Evolutionary conservation across 441 rosid species (phyloP).

Genomic region (Macaranga tanarius): DNA sequence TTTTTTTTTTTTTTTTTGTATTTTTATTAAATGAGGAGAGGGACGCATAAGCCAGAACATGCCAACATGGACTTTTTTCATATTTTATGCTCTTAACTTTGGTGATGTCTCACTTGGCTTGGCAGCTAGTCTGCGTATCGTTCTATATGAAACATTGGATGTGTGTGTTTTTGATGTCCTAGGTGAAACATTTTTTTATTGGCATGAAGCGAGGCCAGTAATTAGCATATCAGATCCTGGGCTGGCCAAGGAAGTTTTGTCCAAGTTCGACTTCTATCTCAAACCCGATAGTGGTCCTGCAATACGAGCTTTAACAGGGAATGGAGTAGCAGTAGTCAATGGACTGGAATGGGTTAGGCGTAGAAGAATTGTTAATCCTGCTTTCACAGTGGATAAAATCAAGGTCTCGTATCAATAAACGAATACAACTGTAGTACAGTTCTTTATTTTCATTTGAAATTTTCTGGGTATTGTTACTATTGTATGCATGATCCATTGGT

Average conservation of each 20-base stretch:
- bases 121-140: no score
- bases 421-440: no score
- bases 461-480: conserved; percentile 34
- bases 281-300: conserved; percentile 30
- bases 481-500: conserved; percentile 23
- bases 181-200: conserved; percentile 47
- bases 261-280: conserved; percentile 37
- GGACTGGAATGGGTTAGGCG: conserved; percentile 48
- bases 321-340: conserved; percentile 33
- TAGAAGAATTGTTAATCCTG: conserved; percentile 47
- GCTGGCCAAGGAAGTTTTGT: conserved; percentile 38
- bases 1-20: no score
- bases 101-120: no score
- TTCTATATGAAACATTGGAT: not conserved
- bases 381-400: conserved; percentile 43
- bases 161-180: not conserved
- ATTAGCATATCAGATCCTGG: conserved; percentile 38
- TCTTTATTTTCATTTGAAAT: no score
- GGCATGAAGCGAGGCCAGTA: conserved; percentile 44
- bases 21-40: no score
- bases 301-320: conserved; percentile 27
- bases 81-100: no score
- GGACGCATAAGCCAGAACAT: no score
- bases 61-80: no score
- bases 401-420: conserved; percentile 30